Conservation (phyloP, 2,329 filamentous ascomycete species). For the Metarhizium guizhouense region DNA sequence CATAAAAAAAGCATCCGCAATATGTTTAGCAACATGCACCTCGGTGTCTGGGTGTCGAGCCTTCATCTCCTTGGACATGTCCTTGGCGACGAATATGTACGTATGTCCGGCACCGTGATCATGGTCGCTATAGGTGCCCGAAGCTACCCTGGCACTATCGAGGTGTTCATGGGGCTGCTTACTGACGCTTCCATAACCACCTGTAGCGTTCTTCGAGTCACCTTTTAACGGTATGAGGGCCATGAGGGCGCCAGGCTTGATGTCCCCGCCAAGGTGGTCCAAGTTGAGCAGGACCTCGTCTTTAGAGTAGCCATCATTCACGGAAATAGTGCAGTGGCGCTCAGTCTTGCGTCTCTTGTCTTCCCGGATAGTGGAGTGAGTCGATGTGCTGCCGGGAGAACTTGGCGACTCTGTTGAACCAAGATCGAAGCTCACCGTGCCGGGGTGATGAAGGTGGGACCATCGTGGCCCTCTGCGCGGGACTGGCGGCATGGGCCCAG, state of each 20-base stretch:
- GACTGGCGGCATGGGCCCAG: slow-evolving; percentile 27
- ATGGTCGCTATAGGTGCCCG: slow-evolving; percentile 13
- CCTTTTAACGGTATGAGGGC: slow-evolving; percentile 57
- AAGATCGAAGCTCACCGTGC: slow-evolving; percentile 37
- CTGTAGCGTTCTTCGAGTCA: slow-evolving; percentile 31
- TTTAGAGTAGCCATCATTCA: slow-evolving; percentile 66
- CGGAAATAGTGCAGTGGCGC: slow-evolving; percentile 43
- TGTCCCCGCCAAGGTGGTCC: slow-evolving; percentile 54
- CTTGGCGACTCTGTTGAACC: slow-evolving; percentile 27
- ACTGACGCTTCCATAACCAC: slow-evolving; percentile 19
- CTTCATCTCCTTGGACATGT: slow-evolving; percentile 60
- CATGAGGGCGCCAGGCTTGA: slow-evolving; percentile 60
- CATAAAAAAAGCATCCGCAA: slow-evolving; percentile 74
- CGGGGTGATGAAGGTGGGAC: slow-evolving; percentile 46
- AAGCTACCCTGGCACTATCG: slow-evolving; percentile 13
- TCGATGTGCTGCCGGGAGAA: slow-evolving; percentile 41
- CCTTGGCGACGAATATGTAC: slow-evolving; percentile 66
- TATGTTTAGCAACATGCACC: slow-evolving; percentile 65
- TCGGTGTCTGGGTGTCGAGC: slow-evolving; percentile 55
- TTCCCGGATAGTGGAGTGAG: slow-evolving; percentile 36
- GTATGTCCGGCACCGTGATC: slow-evolving; percentile 24
- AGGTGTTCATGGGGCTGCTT: slow-evolving; percentile 22
- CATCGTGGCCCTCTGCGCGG: slow-evolving; percentile 39
- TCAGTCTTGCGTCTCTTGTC: slow-evolving; percentile 28
- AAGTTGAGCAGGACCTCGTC: slow-evolving; percentile 76